Percentiles rank a stretch among this genome's conserved stretches.
Evolutionary conservation across 2,329 filamentous ascomycete species (phyloP).

Genomic region (Epichloe scottii): DNA sequence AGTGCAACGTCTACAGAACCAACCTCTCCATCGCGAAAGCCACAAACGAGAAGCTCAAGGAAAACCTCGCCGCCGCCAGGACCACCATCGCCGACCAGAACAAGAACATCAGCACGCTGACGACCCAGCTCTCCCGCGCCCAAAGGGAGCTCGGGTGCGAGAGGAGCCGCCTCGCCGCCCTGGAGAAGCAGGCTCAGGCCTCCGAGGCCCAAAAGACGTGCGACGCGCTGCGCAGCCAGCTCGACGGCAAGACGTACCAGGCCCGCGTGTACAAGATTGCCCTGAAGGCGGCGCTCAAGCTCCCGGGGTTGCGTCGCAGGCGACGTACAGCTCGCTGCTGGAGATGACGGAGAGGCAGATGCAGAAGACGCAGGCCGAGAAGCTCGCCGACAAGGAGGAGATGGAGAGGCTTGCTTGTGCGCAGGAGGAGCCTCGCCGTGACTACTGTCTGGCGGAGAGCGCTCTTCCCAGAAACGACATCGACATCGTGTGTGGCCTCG

Average conservation of each 20-base stretch:
- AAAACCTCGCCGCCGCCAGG: not conserved
- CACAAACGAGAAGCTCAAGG: not conserved
- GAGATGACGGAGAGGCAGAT: not conserved
- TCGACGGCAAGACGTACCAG: not conserved
- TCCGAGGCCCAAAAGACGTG: not conserved
- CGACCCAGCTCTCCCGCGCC: not conserved
- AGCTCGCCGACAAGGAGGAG: not conserved
- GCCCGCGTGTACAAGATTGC: constrained; percentile 5
- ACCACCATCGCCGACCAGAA: not conserved
- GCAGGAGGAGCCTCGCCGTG: not conserved
- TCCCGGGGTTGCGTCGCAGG: not conserved
- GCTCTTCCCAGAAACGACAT: not conserved
- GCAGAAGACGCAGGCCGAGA: not conserved
- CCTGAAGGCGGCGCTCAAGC: constrained; percentile 5
- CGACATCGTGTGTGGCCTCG: not conserved
- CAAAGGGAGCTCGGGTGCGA: not conserved
- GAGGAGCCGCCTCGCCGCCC: not conserved
- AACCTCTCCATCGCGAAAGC: not conserved
- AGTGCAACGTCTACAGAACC: not conserved
- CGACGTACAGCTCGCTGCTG: not conserved
- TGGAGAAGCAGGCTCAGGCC: not conserved
- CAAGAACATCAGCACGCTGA: not conserved
- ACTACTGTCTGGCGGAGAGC: not conserved
- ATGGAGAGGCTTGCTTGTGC: not conserved
- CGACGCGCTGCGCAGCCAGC: not conserved